phyloP scores from a whole-genome alignment of 2,329 filamentous ascomycete species.

The Arthrobotrys sphaeroides region DNA sequence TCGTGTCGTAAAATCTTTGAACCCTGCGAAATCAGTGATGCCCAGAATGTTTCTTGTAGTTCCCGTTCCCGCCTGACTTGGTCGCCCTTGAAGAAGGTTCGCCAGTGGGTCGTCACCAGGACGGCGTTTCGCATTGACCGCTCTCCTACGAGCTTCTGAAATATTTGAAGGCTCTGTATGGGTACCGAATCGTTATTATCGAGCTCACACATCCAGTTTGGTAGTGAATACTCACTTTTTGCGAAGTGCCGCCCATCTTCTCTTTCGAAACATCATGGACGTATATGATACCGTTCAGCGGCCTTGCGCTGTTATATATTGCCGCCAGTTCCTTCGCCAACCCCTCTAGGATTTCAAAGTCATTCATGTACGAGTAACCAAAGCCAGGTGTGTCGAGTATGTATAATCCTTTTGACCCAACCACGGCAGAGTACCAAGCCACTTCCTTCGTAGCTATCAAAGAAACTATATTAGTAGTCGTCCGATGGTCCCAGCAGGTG shows the following conservation, averaged over 20 bases:
- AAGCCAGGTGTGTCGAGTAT: constrained; percentile 56
- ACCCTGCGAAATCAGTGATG: constrained; percentile 28
- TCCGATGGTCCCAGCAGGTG: background rate
- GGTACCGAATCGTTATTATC: too few species aligned
- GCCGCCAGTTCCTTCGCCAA: constrained; percentile 32
- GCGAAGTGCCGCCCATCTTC: constrained; percentile 47
- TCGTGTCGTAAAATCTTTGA: constrained; percentile 41
- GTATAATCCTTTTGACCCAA: constrained; percentile 38
- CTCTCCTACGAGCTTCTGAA: constrained; percentile 47
- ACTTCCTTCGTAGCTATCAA: constrained; percentile 50
- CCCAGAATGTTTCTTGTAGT: constrained; percentile 43
- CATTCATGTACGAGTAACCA: constrained; percentile 54
- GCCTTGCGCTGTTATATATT: constrained; percentile 30
- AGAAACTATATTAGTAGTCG: background rate
- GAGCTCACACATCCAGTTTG: too few species aligned
- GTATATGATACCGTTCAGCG: constrained; percentile 43
- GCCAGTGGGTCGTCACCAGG: constrained; percentile 44
- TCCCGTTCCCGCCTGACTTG: constrained; percentile 33
- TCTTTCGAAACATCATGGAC: constrained; percentile 50
- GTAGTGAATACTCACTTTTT: constrained; percentile 17
- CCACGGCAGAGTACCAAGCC: constrained; percentile 36
- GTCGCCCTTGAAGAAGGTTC: constrained; percentile 26
- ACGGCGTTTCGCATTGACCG: constrained; percentile 40
- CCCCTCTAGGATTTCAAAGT: constrained; percentile 53
- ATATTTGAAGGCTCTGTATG: constrained; percentile 42